Conservation (phyloP, 1,284 basidiomycete genomes). For the Cystobasidium sp. region DNA sequence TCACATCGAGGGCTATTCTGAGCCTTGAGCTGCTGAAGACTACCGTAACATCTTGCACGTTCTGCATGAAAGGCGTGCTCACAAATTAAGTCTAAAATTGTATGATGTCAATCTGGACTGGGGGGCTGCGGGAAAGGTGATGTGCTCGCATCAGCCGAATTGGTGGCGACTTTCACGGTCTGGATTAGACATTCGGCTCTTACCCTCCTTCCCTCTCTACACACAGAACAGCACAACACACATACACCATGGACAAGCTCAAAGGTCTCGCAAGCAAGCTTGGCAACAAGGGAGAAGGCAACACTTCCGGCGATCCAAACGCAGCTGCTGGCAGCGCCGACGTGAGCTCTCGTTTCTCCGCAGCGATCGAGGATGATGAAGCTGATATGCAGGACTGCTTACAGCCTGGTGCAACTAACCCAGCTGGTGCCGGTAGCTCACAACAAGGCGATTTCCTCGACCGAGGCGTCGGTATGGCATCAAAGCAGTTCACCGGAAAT, state of each 20-base stretch:
- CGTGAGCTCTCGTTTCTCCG: constrained; percentile 7
- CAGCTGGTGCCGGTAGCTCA: neutral
- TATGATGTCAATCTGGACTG: no score
- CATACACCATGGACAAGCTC: constrained; percentile 19
- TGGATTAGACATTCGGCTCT: neutral
- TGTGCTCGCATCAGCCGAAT: no score
- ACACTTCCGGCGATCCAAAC: constrained; percentile 1
- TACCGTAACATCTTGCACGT: no score
- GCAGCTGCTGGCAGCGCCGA: neutral
- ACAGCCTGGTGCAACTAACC: constrained; percentile 11
- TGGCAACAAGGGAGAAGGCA: constrained; percentile 5
- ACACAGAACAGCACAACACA: neutral
- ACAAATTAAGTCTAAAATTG: no score
- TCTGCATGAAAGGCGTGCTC: no score
- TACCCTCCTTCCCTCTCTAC: neutral
- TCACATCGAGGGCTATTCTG: no score
- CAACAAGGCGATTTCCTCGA: constrained; percentile 18
- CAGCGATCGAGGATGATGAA: neutral
- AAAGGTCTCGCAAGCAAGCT: constrained; percentile 22
- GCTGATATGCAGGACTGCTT: neutral
- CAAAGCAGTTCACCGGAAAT: constrained; percentile 6
- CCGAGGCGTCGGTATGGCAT: constrained; percentile 20
- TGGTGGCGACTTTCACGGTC: neutral
- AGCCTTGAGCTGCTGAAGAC: neutral
- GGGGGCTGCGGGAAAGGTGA: no score